phyloP scores from a whole-genome alignment of 495 filamentous ascomycete species.

The Aspergillus carlsbadensis region DNA sequence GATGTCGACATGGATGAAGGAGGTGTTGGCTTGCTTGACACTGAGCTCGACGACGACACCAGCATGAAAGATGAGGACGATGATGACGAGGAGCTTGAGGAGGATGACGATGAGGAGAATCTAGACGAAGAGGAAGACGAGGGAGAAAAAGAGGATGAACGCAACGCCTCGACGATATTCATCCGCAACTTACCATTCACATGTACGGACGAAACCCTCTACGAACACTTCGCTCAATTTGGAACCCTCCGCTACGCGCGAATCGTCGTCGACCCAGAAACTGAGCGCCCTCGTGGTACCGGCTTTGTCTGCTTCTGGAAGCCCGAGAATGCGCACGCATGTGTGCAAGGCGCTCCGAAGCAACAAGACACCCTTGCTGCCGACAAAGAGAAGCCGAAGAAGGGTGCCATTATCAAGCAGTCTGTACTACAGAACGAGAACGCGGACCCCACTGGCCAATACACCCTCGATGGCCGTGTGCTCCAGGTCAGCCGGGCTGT shows the following conservation, averaged over 20 bases:
- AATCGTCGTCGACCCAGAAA: constrained; percentile 80
- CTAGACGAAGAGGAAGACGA: constrained; percentile 52
- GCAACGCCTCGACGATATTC: constrained; percentile 78
- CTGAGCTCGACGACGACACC: constrained; percentile 29
- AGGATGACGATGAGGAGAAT: constrained; percentile 37
- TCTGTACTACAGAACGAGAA: constrained; percentile 83
- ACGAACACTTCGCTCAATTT: constrained; percentile 81
- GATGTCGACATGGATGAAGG: constrained; percentile 41
- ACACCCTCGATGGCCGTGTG: constrained; percentile 85
- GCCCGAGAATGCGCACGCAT: constrained; percentile 65
- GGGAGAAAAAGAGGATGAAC: constrained; percentile 46
- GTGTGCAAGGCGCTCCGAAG: constrained; percentile 70
- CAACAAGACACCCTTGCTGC: constrained; percentile 36
- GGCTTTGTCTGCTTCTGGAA: constrained; percentile 94
- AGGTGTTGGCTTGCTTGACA: constrained; percentile 27
- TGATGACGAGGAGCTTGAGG: constrained; percentile 21
- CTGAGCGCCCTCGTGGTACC: constrained; percentile 83
- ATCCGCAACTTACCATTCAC: constrained; percentile 93
- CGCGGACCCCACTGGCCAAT: constrained; percentile 72
- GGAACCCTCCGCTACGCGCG: constrained; percentile 83
- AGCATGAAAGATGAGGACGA: constrained; percentile 15
- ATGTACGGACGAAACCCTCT: constrained; percentile 71
- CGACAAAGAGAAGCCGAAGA: constrained; percentile 41
- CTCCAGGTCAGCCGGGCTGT: constrained; percentile 84
- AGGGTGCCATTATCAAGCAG: constrained; percentile 52